These are phyloP conservation scores for Colletotrichum spaethianum DNA, from an alignment of 2,329 filamentous ascomycete species.

Conservation along the genomic window DNA sequence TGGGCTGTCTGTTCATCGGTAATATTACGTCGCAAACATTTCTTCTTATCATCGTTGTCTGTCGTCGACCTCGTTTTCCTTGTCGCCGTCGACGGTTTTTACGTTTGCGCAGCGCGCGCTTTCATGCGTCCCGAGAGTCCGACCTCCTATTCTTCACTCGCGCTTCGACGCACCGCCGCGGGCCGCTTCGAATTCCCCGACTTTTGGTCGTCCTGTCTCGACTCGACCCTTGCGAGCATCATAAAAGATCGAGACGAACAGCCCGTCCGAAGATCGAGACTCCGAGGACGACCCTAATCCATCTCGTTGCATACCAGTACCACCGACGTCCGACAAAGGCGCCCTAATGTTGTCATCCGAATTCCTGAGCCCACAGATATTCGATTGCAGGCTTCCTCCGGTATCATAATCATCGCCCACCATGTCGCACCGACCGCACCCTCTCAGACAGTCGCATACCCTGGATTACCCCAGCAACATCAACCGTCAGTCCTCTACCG, in stretches of 20 bases:
- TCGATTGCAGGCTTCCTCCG: conserved; percentile 45
- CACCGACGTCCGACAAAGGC: conserved; percentile 35
- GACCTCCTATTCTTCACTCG: conserved; percentile 26
- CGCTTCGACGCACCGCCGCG: conserved; percentile 10
- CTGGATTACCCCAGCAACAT: conserved; percentile 62
- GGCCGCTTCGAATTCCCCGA: conserved; percentile 24
- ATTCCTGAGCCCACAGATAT: conserved; percentile 43
- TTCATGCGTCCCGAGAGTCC: not conserved
- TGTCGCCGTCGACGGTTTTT: conserved; percentile 10
- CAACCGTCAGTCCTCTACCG: conserved; percentile 77
- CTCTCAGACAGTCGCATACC: conserved; percentile 70
- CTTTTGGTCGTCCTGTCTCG: conserved; percentile 7
- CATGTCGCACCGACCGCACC: conserved; percentile 72
- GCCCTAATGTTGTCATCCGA: conserved; percentile 48
- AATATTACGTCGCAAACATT: conserved; percentile 20
- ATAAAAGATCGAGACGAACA: conserved; percentile 13
- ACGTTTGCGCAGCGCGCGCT: conserved; percentile 40
- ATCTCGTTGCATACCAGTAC: conserved; percentile 22
- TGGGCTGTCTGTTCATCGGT: conserved; percentile 19
- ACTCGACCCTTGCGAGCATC: conserved; percentile 12
- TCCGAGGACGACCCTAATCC: conserved; percentile 27
- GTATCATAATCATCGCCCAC: conserved; percentile 45
- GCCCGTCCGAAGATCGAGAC: conserved; percentile 16
- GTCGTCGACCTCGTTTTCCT: not conserved
- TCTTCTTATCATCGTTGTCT: conserved; percentile 23